Evolutionary conservation across 2,329 filamentous ascomycete species (phyloP).

Genomic region (Talaromyces albobiverticillius): DNA sequence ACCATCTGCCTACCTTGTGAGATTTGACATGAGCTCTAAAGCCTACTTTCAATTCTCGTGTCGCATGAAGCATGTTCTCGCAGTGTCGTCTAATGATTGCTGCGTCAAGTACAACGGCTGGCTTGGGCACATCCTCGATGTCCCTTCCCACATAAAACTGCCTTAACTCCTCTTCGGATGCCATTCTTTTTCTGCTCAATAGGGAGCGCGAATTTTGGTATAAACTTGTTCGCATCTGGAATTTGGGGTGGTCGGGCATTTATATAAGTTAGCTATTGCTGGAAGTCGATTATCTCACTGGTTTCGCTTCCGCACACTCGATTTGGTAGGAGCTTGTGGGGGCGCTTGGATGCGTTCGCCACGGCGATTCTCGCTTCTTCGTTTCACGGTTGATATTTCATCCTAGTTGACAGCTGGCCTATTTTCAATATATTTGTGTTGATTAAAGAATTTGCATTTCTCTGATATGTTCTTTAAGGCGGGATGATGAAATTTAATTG

Average conservation of each 20-base stretch:
- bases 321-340: not conserved
- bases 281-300: too few species aligned
- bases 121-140: slow-evolving; percentile 61
- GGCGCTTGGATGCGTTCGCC: not conserved
- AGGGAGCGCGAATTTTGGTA: too few species aligned
- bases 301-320: not conserved
- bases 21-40: slow-evolving; percentile 81
- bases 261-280: too few species aligned
- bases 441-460: too few species aligned
- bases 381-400: too few species aligned
- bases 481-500: too few species aligned
- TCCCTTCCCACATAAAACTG: slow-evolving; percentile 56
- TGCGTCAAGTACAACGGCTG: slow-evolving; percentile 66
- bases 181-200: not conserved
- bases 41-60: slow-evolving; percentile 56
- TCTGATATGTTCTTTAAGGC: too few species aligned
- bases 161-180: not conserved
- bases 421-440: too few species aligned
- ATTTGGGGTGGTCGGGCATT: too few species aligned
- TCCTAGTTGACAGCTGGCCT: too few species aligned
- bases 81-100: slow-evolving; percentile 67
- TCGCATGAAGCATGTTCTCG: slow-evolving; percentile 65
- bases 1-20: slow-evolving; percentile 76
- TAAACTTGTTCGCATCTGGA: too few species aligned
- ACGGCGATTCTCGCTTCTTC: not conserved